Evolutionary conservation across 2,329 filamentous ascomycete genomes (phyloP).

Genomic region (Pseudocercospora vitis): DNA sequence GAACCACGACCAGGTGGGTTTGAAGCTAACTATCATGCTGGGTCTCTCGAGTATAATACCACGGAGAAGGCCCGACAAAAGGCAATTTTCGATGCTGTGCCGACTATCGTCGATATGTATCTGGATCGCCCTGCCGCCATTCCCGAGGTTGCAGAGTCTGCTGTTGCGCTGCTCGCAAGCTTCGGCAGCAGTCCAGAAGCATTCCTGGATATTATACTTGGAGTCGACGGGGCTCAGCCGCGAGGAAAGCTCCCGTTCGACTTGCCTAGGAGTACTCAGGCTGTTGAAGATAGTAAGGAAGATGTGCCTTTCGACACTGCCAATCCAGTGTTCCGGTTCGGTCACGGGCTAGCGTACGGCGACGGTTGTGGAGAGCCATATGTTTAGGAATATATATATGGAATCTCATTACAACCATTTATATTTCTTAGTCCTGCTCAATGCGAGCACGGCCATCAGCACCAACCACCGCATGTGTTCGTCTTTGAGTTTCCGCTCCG

Average conservation of each 20-base stretch:
- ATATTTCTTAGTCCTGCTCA: no score
- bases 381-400: no score
- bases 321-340: conserved; percentile 40
- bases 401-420: no score
- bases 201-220: conserved; percentile 48
- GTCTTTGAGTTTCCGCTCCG: no score
- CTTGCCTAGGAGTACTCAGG: conserved; percentile 47
- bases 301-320: conserved; percentile 43
- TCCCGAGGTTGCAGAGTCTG: conserved; percentile 44
- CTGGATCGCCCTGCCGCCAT: conserved; percentile 48
- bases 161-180: conserved; percentile 43
- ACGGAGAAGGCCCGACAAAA: conserved; percentile 43
- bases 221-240: conserved; percentile 39
- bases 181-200: conserved; percentile 46
- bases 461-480: no score
- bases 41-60: conserved; percentile 45
- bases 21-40: conserved; percentile 43
- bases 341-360: conserved; percentile 39
- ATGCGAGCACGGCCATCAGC: no score
- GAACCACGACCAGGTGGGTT: conserved; percentile 47
- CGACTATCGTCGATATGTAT: conserved; percentile 47
- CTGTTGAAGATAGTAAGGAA: conserved; percentile 41
- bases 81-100: conserved; percentile 42
- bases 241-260: conserved; percentile 51
- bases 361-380: conserved; percentile 5